Conservation (phyloP, 2,329 filamentous ascomycete species). For the Colletotrichum sp. region DNA sequence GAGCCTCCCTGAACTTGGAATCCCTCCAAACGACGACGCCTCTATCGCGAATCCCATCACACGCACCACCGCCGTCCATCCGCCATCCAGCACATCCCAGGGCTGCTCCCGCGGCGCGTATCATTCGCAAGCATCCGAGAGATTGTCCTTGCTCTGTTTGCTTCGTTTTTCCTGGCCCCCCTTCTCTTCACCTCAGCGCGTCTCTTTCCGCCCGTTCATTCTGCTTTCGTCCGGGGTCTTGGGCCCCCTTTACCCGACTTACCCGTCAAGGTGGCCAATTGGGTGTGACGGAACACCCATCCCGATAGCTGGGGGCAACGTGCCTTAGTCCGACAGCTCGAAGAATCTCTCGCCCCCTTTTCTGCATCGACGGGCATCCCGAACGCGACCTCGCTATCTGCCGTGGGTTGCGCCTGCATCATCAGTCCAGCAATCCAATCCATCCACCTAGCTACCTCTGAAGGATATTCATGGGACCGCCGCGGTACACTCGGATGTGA, state of each 20-base stretch:
- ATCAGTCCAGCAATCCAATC: background rate
- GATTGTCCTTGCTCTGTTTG: background rate
- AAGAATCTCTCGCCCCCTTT: constrained; percentile 4
- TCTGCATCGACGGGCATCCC: background rate
- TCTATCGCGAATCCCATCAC: background rate
- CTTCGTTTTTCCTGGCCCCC: background rate
- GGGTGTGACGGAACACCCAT: background rate
- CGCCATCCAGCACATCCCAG: background rate
- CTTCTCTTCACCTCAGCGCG: background rate
- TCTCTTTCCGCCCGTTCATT: background rate
- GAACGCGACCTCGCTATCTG: background rate
- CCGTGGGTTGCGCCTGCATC: background rate
- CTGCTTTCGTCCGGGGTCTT: background rate
- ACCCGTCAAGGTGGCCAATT: constrained; percentile 7
- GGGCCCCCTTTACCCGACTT: background rate
- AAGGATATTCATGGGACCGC: background rate
- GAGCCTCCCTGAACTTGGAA: background rate
- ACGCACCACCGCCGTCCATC: background rate
- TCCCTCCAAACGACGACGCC: background rate
- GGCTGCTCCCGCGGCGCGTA: background rate
- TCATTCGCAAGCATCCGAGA: background rate
- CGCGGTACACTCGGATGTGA: background rate
- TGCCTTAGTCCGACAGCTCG: background rate
- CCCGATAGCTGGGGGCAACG: background rate
- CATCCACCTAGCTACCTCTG: background rate